phyloP scores from a whole-genome alignment of 805 yeast species.

The Kazachstania psychrophila region DNA sequence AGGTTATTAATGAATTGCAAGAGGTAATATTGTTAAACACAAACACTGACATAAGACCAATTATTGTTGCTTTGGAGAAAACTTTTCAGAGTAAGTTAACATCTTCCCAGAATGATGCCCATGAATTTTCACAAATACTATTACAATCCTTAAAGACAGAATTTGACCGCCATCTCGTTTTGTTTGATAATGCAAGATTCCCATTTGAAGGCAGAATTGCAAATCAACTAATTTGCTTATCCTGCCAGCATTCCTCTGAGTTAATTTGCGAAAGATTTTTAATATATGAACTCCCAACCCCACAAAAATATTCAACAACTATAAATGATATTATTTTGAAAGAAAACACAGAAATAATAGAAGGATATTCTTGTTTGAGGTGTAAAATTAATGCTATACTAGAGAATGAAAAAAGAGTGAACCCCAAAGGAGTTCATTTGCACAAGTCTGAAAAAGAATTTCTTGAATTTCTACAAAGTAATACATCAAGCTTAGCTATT shows the following conservation, averaged over 20 bases:
- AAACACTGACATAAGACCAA: constrained; percentile 67
- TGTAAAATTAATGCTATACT: constrained; percentile 50
- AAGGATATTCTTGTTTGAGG: constrained; percentile 68
- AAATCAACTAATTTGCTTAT: constrained; percentile 60
- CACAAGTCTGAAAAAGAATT: constrained; percentile 24
- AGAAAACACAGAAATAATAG: constrained; percentile 57
- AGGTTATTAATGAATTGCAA: constrained; percentile 47
- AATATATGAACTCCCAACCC: constrained; percentile 68
- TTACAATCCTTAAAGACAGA: constrained; percentile 73
- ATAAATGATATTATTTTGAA: constrained; percentile 47
- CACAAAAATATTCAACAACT: constrained; percentile 40
- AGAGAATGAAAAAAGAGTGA: constrained; percentile 22
- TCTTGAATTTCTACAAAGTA: constrained; percentile 30
- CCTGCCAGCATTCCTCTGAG: constrained; percentile 54
- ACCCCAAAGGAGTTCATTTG: constrained; percentile 10
- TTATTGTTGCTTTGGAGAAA: constrained; percentile 61
- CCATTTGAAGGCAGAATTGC: constrained; percentile 65
- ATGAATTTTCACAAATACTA: constrained; percentile 75
- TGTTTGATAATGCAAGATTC: constrained; percentile 26
- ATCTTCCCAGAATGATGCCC: constrained; percentile 87
- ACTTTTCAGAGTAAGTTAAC: constrained; percentile 69
- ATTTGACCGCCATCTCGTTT: constrained; percentile 32
- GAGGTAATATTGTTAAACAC: constrained; percentile 46
- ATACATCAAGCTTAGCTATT: constrained; percentile 36
- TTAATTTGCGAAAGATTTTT: constrained; percentile 52